These are phyloP conservation scores for Xylariaceae sp. DNA, from an alignment of 2,329 filamentous ascomycete species.

Conservation along the genomic window DNA sequence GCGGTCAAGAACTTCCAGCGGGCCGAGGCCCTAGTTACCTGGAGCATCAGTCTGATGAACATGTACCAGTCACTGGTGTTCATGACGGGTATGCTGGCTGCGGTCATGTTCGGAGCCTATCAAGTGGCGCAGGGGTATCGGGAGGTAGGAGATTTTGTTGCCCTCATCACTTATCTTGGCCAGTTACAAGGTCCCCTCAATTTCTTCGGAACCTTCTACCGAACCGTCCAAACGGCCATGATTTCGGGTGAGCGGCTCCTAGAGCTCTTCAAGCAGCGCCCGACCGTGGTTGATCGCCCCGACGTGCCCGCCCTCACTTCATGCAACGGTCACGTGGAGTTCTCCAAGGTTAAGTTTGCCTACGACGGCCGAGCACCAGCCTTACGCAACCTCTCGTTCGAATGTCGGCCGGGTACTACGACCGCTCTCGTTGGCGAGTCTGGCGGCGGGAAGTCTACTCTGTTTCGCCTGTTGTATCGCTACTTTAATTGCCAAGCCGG, in stretches of 20 bases:
- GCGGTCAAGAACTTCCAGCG: constrained; percentile 68
- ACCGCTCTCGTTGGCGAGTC: constrained; percentile 96
- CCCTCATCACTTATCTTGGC: constrained; percentile 70
- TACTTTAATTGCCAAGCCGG: constrained; percentile 87
- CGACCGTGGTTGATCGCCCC: constrained; percentile 78
- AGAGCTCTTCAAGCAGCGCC: constrained; percentile 93
- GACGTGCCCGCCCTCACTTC: constrained; percentile 57
- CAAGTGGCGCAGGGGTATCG: constrained; percentile 66
- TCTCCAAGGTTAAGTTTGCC: constrained; percentile 84
- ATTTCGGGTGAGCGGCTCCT: constrained; percentile 94
- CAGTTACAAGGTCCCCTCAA: constrained; percentile 78
- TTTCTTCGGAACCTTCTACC: constrained; percentile 92
- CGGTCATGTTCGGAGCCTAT: constrained; percentile 70
- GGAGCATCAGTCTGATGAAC: constrained; percentile 75
- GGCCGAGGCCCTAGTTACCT: constrained; percentile 71
- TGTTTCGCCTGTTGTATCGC: constrained; percentile 92
- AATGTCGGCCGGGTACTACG: constrained; percentile 82
- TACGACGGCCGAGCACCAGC: constrained; percentile 87
- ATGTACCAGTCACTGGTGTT: constrained; percentile 77
- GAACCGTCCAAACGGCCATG: constrained; percentile 92
- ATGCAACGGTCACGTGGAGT: constrained; percentile 78
- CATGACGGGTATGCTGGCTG: constrained; percentile 68
- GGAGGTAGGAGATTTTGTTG: constrained; percentile 67
- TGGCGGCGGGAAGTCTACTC: constrained; percentile 92
- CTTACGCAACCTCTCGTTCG: constrained; percentile 77